phyloP scores from a whole-genome alignment of 140 eudicot species.

The Cichorium intybus region DNA sequence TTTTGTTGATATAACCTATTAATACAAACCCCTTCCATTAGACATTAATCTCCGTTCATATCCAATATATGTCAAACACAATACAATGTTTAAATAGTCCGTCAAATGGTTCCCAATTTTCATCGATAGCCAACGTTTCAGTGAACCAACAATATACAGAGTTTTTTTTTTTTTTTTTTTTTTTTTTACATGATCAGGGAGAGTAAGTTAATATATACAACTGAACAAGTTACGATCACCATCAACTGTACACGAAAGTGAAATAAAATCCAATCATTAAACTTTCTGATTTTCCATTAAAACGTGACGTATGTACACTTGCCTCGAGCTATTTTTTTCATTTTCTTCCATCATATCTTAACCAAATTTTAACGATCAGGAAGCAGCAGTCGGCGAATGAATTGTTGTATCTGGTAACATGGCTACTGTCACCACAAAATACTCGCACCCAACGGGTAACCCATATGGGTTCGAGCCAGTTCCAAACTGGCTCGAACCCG shows the following conservation, averaged over 20 bases:
- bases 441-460: slow-evolving; percentile 84
- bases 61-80: no score
- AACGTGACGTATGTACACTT: slow-evolving; percentile 37
- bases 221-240: slow-evolving; percentile 13
- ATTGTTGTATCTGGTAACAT: slow-evolving; percentile 73
- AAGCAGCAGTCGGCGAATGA: slow-evolving; percentile 36
- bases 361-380: slow-evolving; percentile 35
- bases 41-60: no score
- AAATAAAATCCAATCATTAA: slow-evolving; percentile 24
- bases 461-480: slow-evolving; percentile 57
- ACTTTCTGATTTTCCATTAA: slow-evolving; percentile 13
- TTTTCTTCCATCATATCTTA: slow-evolving; percentile 42
- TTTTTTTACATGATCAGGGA: slow-evolving; percentile 26
- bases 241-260: slow-evolving; percentile 34
- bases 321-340: background rate
- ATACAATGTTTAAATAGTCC: no score
- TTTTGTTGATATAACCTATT: no score
- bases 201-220: slow-evolving; percentile 28
- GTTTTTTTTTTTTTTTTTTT: slow-evolving; percentile 27
- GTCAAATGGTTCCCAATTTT: slow-evolving; percentile 12
- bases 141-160: slow-evolving; percentile 18
- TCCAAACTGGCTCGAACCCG: slow-evolving; percentile 23
- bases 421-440: slow-evolving; percentile 83
- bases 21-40: no score
- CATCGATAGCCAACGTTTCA: slow-evolving; percentile 6